These are phyloP conservation scores for Xylariaceae sp. DNA, from an alignment of 2,329 filamentous ascomycete species.

Conservation along the genomic window DNA sequence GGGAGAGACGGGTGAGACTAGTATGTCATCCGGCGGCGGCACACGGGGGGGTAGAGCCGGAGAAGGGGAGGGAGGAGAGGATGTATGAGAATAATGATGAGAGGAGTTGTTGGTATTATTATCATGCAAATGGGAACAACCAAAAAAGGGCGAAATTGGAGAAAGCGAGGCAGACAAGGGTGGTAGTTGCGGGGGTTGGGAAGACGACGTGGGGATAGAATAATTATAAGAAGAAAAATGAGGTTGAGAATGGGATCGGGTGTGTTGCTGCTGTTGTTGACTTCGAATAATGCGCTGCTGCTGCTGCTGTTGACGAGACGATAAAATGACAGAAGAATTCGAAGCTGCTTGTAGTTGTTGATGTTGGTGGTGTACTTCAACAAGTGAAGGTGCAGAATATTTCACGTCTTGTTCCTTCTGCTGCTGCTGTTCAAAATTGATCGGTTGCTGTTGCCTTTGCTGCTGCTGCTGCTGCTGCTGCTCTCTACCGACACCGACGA, in stretches of 20 bases:
- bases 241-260: background rate
- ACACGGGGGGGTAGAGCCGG: constrained; percentile 23
- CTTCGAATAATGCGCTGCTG: background rate
- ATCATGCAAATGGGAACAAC: constrained; percentile 4
- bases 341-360: background rate
- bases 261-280: background rate
- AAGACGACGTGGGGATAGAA: constrained; percentile 1
- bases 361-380: background rate
- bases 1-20: constrained; percentile 5
- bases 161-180: constrained; percentile 12
- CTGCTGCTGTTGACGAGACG: background rate
- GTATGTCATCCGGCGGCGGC: constrained; percentile 11
- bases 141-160: constrained; percentile 13
- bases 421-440: background rate
- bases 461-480: constrained; percentile 1
- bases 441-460: constrained; percentile 3
- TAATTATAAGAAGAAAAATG: constrained; percentile 1
- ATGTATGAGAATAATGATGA: constrained; percentile 2
- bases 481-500: background rate
- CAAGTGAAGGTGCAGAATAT: too few relatives aligned
- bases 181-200: constrained; percentile 18
- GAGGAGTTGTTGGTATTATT: constrained; percentile 5
- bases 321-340: too few relatives aligned
- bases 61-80: constrained; percentile 30
- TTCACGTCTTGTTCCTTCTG: too few relatives aligned